Evolutionary conservation across 2,329 filamentous ascomycete species (phyloP), one percentile per base, ranked within the genome.

Genomic region (Hypoxylon sp.): DNA sequence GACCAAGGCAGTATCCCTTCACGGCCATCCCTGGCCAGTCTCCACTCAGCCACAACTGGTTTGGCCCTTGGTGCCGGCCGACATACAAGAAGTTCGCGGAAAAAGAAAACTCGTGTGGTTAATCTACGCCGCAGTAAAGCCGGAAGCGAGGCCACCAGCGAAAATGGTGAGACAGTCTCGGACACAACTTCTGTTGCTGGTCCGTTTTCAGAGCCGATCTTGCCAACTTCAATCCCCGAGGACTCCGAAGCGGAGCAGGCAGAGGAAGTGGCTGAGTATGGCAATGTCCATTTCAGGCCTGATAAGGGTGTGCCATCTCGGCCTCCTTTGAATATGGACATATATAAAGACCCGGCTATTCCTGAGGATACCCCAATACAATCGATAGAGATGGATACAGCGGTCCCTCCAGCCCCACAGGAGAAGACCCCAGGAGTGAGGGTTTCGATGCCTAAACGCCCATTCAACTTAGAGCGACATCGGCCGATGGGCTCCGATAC

Each of bases 101-200:
- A 93, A 82, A 92, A 93, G 84, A 97, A 95, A 86, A 93, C 89
- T 65, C 86, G 93, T 19, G 90, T 97, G 13, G 92, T 97, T 67
- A 94, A 97, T 75, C 83, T 97, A 13, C 87, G 93, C n/a, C 89
- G 86, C 68, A 84, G 87, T 68, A 87, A 86, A 74, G 82, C 84
- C 3, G 85, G 86, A 65, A 79, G 77, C 31, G 84, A 85, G 26
- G 83, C 82, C 42, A 79, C 83, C 29, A 87, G 85, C 39, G 87
- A 87, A 11, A 83, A 83, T 10, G 83, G 84, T 22, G 86, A 84
- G 24, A 81, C 78, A 1, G 79, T 81, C 19, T 88, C 87, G 5
- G 88, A 87, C 29, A 81, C 82, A 0, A 82, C 82, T 24, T 90
- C 88, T 14, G 81, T 89, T 24, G 83, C 85, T 10, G 83, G 86